Percentiles rank a stretch among this genome's conserved stretches.
Evolutionary conservation across 345 rosid genomes (phyloP).

Genomic region (Aethionema arabicum): DNA sequence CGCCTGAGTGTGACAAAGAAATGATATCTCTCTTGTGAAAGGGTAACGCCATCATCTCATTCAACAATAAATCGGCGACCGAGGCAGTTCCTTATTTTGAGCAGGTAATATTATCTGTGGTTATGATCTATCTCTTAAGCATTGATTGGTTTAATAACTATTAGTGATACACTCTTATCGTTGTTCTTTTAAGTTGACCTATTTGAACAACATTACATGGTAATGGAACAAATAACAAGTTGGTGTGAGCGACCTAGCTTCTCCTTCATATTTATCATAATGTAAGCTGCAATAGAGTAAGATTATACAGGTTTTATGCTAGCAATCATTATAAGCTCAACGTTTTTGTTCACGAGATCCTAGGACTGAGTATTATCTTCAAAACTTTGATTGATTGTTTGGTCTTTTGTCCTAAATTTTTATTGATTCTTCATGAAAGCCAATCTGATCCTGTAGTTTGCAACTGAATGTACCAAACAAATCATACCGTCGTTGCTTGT

Average conservation of each 20-base stretch:
- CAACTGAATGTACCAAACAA: not conserved
- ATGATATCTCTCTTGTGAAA: slow-evolving; percentile 52
- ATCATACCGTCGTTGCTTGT: slow-evolving; percentile 16
- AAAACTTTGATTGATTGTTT: not conserved
- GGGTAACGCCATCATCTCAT: slow-evolving; percentile 93
- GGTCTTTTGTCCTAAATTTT: not conserved
- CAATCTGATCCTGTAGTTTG: not conserved
- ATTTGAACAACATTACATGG: slow-evolving; percentile 7
- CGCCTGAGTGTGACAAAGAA: slow-evolving; percentile 47
- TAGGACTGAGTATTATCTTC: not conserved
- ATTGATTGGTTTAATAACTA: not conserved
- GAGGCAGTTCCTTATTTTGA: slow-evolving; percentile 98
- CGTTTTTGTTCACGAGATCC: not conserved
- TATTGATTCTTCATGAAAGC: not conserved
- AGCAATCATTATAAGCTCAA: not conserved
- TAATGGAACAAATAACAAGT: not conserved
- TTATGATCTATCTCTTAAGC: slow-evolving; percentile 1
- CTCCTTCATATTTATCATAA: not conserved
- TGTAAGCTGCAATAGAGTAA: not conserved
- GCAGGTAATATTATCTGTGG: slow-evolving; percentile 53
- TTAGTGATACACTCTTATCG: not conserved
- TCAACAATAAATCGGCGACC: slow-evolving; percentile 92
- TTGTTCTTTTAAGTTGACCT: not conserved
- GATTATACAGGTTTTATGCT: not conserved
- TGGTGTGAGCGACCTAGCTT: not conserved